phyloP scores from a whole-genome alignment of 768 basidiomycete species.

The Gloeophyllum trabeum region DNA sequence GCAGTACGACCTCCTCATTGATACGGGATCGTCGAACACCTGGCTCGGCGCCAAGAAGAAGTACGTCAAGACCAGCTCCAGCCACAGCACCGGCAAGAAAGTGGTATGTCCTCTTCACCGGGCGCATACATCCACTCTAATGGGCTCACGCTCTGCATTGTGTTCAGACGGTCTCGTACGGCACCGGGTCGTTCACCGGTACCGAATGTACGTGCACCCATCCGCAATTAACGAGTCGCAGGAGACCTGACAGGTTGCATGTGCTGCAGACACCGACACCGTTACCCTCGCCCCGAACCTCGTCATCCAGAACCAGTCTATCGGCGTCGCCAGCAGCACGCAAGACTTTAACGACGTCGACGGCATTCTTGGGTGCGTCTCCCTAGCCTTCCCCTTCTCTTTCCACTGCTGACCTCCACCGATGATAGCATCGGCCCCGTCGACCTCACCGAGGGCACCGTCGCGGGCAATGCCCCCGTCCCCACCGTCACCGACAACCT shows the following conservation, averaged over 20 bases:
- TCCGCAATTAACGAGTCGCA: neutral
- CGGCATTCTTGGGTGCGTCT: constrained; percentile 36
- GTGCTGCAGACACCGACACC: constrained; percentile 31
- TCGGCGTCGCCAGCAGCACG: constrained; percentile 32
- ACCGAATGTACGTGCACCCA: constrained; percentile 34
- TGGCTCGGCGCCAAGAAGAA: constrained; percentile 42
- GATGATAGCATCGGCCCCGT: constrained; percentile 33
- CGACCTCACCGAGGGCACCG: constrained; percentile 35
- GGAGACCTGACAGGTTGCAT: neutral
- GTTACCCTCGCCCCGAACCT: constrained; percentile 29
- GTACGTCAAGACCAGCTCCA: constrained; percentile 35
- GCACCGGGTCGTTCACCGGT: constrained; percentile 41
- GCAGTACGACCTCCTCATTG: constrained; percentile 40
- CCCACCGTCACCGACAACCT: constrained; percentile 53
- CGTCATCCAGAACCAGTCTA: constrained; percentile 33
- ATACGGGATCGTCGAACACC: constrained; percentile 47
- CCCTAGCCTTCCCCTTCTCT: neutral
- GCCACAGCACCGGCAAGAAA: constrained; percentile 25
- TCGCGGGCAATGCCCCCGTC: constrained; percentile 23
- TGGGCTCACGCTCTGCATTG: neutral
- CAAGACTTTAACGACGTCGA: constrained; percentile 35
- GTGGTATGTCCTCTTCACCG: constrained; percentile 18
- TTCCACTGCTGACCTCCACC: neutral
- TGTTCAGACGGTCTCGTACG: constrained; percentile 37
- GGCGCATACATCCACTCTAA: constrained; percentile 16